Conservation (phyloP, 192 early-diverging fungal species). For the Funneliformis mosseae region DNA sequence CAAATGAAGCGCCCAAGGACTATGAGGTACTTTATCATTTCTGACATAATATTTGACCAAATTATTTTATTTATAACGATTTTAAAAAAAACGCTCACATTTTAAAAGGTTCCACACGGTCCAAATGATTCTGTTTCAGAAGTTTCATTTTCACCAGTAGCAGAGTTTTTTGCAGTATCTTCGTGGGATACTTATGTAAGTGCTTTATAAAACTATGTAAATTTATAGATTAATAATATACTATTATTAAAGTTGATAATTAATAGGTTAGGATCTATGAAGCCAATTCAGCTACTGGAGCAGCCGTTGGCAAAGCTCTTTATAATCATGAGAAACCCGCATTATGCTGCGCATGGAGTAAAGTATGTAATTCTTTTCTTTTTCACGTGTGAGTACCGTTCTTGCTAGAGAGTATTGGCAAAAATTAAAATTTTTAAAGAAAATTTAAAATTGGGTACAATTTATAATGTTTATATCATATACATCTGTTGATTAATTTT, state of each 20-base stretch:
- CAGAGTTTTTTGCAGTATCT: slow-evolving; percentile 82
- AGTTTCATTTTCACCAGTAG: slow-evolving; percentile 77
- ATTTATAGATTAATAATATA: neutral
- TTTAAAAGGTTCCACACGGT: slow-evolving; percentile 55
- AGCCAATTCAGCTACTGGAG: slow-evolving; percentile 69
- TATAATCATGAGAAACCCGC: slow-evolving; percentile 84
- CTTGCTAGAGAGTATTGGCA: too few species aligned
- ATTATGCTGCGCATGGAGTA: slow-evolving; percentile 84
- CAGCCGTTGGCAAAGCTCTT: slow-evolving; percentile 73
- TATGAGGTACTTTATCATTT: slow-evolving; percentile 15
- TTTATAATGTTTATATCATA: too few species aligned
- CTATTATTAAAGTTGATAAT: neutral
- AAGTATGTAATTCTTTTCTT: slow-evolving; percentile 47
- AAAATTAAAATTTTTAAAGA: too few species aligned
- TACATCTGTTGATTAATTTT: neutral
- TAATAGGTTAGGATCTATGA: slow-evolving; percentile 93
- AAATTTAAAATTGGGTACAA: too few species aligned
- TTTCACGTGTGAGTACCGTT: too few species aligned
- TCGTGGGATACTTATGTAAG: slow-evolving; percentile 88
- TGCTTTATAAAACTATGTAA: neutral
- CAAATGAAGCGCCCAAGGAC: slow-evolving; percentile 21
- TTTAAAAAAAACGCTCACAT: neutral
- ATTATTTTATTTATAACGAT: neutral
- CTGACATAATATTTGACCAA: neutral
- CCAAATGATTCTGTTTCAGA: slow-evolving; percentile 80